Conservation (phyloP, 2,329 filamentous ascomycete species). For the Fusarium graminum region DNA sequence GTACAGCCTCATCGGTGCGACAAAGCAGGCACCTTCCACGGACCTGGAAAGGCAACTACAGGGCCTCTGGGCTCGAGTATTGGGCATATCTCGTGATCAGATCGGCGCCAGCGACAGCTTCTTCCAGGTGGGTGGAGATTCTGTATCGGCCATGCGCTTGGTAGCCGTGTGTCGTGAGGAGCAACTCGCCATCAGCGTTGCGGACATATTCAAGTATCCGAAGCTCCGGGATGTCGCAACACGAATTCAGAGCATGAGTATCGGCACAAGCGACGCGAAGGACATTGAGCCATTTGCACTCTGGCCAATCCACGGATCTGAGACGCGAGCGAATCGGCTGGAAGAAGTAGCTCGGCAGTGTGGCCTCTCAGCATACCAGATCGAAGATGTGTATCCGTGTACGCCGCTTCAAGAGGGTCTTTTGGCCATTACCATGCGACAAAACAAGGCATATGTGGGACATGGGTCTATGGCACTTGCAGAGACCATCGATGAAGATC, state of each 20-base stretch:
- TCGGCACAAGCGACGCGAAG: slow-evolving; percentile 4
- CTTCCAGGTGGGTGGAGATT: slow-evolving; percentile 58
- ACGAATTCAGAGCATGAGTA: slow-evolving; percentile 11
- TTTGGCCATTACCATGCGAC: slow-evolving; percentile 39
- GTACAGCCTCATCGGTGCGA: slow-evolving; percentile 13
- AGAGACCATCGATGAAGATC: slow-evolving; percentile 26
- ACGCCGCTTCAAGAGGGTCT: slow-evolving; percentile 55
- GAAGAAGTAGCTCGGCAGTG: slow-evolving; percentile 8
- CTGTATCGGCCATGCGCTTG: slow-evolving; percentile 49
- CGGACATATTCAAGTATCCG: slow-evolving; percentile 55
- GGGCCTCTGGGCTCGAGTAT: slow-evolving; percentile 54
- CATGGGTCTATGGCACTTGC: slow-evolving; percentile 8
- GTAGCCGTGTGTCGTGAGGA: slow-evolving; percentile 12
- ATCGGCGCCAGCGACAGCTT: slow-evolving; percentile 59
- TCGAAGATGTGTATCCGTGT: slow-evolving; percentile 54
- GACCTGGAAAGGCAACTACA: slow-evolving; percentile 42
- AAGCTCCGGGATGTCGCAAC: slow-evolving; percentile 11
- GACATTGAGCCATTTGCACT: slow-evolving; percentile 14
- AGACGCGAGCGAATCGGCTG: slow-evolving; percentile 8
- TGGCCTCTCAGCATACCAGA: slow-evolving; percentile 2
- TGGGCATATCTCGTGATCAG: slow-evolving; percentile 55
- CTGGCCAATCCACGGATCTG: slow-evolving; percentile 10
- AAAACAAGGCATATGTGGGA: slow-evolving; percentile 14
- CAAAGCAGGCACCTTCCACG: slow-evolving; percentile 13
- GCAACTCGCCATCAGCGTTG: slow-evolving; percentile 35